Percentiles rank a stretch among this genome's conserved stretches.
Evolutionary conservation across 371 early-diverging fungal species (phyloP).

Genomic region (Saksenaea vasiformis): DNA sequence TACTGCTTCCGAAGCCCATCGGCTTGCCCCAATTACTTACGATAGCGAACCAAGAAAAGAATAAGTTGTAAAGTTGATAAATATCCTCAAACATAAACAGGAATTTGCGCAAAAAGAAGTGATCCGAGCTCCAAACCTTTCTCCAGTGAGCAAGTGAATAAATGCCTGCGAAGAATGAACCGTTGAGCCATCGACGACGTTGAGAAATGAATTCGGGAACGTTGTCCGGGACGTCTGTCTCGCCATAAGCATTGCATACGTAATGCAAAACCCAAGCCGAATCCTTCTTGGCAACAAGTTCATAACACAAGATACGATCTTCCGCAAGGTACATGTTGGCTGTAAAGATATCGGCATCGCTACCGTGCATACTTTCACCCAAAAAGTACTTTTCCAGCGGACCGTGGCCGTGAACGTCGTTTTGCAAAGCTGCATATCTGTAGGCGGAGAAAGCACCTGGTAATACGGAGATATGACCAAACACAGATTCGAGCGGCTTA

Average conservation of each 20-base stretch:
- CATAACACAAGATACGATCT: conserved; percentile 89
- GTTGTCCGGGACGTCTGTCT: conserved; percentile 80
- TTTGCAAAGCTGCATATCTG: conserved; percentile 74
- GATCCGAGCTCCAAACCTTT: conserved; percentile 61
- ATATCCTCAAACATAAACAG: conserved; percentile 62
- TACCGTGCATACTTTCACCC: conserved; percentile 69
- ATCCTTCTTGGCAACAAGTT: conserved; percentile 74
- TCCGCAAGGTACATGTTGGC: conserved; percentile 83
- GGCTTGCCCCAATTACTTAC: conserved; percentile 31
- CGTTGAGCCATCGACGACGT: conserved; percentile 87
- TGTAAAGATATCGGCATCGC: conserved; percentile 63
- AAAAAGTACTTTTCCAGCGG: conserved; percentile 80
- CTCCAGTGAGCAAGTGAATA: conserved; percentile 56
- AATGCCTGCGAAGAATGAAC: conserved; percentile 68
- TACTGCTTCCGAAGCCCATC: no score
- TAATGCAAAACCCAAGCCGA: conserved; percentile 67
- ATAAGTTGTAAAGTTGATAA: conserved; percentile 57
- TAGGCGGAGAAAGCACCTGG: conserved; percentile 90
- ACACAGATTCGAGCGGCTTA: conserved; percentile 84
- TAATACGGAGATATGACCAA: conserved; percentile 83
- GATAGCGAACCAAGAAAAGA: conserved; percentile 76
- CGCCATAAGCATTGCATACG: conserved; percentile 67
- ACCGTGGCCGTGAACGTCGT: conserved; percentile 55
- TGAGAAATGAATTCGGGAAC: conserved; percentile 82
- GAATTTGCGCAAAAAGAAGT: conserved; percentile 60